A percentile compares a stretch with the other conserved stretches of the same genome.
phyloP scores from a whole-genome alignment of 1,284 basidiomycete genomes.

The Cronartium ribicola region DNA sequence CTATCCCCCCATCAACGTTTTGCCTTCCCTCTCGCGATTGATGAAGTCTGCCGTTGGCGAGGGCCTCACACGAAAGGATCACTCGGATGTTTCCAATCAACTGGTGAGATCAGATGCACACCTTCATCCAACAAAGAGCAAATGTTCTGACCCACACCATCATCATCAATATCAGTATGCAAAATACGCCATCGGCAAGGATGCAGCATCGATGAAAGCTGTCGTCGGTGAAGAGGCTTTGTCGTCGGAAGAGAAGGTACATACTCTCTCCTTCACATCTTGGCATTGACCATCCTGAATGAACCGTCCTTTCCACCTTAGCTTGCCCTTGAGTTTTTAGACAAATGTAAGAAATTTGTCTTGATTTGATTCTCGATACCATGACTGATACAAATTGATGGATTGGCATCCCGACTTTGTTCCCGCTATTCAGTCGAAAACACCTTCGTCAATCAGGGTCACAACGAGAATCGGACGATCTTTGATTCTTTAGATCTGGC shows the following conservation, averaged over 20 bases:
- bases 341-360: slow-evolving; percentile 28
- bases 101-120: slow-evolving; percentile 59
- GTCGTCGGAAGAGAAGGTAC: slow-evolving; percentile 76
- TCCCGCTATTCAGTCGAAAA: slow-evolving; percentile 46
- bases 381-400: background rate
- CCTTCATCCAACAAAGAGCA: background rate
- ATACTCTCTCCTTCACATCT: background rate
- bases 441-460: slow-evolving; percentile 59
- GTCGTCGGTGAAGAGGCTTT: slow-evolving; percentile 98
- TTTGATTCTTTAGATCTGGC: slow-evolving; percentile 97
- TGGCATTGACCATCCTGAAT: background rate
- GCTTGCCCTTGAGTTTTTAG: slow-evolving; percentile 37
- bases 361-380: background rate
- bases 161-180: slow-evolving; percentile 66
- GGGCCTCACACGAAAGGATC: slow-evolving; percentile 93
- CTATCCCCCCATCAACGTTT: slow-evolving; percentile 98
- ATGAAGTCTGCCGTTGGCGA: slow-evolving; percentile 99
- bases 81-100: slow-evolving; percentile 97
- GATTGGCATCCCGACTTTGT: background rate
- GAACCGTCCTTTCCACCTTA: background rate
- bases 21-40: slow-evolving; percentile 94
- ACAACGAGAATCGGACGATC: slow-evolving; percentile 92
- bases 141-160: background rate
- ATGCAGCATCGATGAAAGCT: slow-evolving; percentile 98
- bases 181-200: slow-evolving; percentile 94